phyloP scores from a whole-genome alignment of 306 rosid species.

The Ormosia semicastrata region DNA sequence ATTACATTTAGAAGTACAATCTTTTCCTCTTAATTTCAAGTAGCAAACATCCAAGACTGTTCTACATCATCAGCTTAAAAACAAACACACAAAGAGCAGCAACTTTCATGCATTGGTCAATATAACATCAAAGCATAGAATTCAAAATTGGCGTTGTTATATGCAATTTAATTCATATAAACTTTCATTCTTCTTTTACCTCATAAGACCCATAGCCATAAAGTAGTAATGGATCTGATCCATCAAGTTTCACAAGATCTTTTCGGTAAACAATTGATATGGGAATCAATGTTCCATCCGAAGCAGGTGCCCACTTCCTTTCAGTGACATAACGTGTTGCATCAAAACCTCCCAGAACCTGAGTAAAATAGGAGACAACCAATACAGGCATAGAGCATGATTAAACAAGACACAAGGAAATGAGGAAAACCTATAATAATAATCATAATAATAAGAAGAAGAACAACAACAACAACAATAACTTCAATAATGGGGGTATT shows the following conservation, averaged over 20 bases:
- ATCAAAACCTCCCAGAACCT: conserved; percentile 94
- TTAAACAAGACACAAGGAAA: conserved; percentile 15
- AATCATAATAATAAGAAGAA: not conserved
- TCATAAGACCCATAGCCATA: conserved; percentile 97
- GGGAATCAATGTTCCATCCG: conserved; percentile 82
- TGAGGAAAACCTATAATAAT: not conserved
- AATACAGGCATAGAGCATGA: conserved; percentile 1
- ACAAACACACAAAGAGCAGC: not conserved
- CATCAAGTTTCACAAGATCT: conserved; percentile 84
- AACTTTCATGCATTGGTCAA: conserved; percentile 10
- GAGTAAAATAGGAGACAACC: conserved; percentile 25
- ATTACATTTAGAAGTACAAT: not conserved
- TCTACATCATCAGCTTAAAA: not conserved
- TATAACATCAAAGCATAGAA: conserved; percentile 17
- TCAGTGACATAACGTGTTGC: conserved; percentile 72
- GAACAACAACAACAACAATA: not conserved
- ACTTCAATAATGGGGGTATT: not conserved
- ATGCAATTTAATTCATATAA: conserved; percentile 13
- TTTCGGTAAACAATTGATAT: conserved; percentile 79
- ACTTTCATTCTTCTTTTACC: conserved; percentile 46
- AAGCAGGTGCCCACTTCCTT: conserved; percentile 82
- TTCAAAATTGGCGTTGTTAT: conserved; percentile 11
- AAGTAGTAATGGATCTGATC: conserved; percentile 85
- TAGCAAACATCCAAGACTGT: conserved; percentile 5
- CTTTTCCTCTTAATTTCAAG: not conserved